Percentiles rank a stretch among this genome's conserved stretches.
These are phyloP conservation scores for Penicillium sumatraense DNA, from an alignment of 2,329 filamentous ascomycete genomes.

Conservation along the genomic window DNA sequence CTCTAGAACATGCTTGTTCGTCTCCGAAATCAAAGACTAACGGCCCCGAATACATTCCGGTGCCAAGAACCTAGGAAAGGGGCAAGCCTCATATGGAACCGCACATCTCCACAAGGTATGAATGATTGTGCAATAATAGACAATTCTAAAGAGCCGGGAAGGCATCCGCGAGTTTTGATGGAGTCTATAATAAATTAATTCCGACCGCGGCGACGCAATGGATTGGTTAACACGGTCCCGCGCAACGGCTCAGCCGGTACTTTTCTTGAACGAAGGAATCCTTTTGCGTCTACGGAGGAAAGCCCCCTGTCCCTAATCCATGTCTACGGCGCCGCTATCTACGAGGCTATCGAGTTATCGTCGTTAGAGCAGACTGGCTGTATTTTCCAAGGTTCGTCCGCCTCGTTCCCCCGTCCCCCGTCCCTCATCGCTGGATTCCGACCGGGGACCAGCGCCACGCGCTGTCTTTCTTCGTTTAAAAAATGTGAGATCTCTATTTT, in stretches of 20 bases:
- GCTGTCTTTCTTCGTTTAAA: conserved; percentile 8
- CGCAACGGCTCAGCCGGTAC: conserved; percentile 21
- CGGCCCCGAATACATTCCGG: neutral
- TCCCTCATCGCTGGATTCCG: conserved; percentile 2
- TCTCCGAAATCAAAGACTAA: neutral
- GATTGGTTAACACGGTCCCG: conserved; percentile 17
- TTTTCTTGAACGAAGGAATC: conserved; percentile 10
- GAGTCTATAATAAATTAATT: conserved; percentile 7
- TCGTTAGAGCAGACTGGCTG: conserved; percentile 1
- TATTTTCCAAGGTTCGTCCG: conserved; percentile 8
- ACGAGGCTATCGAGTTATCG: conserved; percentile 1
- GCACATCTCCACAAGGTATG: conserved; percentile 14
- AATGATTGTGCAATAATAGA: conserved; percentile 6
- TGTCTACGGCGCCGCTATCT: conserved; percentile 18
- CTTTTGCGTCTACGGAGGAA: conserved; percentile 4
- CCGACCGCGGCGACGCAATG: neutral
- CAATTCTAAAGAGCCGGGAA: conserved; percentile 14
- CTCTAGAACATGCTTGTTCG: neutral
- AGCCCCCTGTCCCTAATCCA: conserved; percentile 13
- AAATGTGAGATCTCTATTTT: conserved; percentile 12
- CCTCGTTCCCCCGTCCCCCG: neutral
- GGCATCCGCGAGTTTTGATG: conserved; percentile 14
- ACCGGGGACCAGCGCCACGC: conserved; percentile 13
- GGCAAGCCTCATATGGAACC: conserved; percentile 1
- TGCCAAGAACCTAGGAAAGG: conserved; percentile 1